A percentile compares a stretch with the other conserved stretches of the same genome.
These are phyloP conservation scores for Syzygium aromaticum DNA, from an alignment of 345 rosid species.

Conservation along the genomic window DNA sequence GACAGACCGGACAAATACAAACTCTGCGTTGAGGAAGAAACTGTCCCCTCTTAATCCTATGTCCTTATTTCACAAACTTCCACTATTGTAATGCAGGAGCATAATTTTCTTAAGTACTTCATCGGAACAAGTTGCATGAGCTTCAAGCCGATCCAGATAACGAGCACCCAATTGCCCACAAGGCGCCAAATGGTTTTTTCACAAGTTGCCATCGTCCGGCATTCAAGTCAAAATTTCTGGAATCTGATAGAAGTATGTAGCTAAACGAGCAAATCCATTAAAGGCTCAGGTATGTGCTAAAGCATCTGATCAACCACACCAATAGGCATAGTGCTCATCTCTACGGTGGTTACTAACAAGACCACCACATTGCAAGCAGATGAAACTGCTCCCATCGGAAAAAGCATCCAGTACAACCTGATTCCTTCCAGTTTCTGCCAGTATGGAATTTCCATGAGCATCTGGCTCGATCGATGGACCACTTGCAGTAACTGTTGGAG, in stretches of 20 bases:
- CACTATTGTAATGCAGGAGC: not conserved
- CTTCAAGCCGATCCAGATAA: not conserved
- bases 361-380: conserved; percentile 88
- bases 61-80: not conserved
- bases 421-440: conserved; percentile 68
- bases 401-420: conserved; percentile 85
- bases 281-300: not conserved
- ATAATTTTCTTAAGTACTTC: not conserved
- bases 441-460: conserved; percentile 53
- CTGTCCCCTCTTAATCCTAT: not conserved
- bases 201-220: not conserved
- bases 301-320: conserved; percentile 43
- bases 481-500: conserved; percentile 5
- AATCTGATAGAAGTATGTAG: not conserved
- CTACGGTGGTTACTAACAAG: conserved; percentile 77
- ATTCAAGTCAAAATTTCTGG: not conserved
- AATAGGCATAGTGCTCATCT: conserved; percentile 84
- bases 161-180: not conserved
- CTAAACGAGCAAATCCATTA: not conserved
- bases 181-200: not conserved
- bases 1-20: not conserved
- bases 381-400: conserved; percentile 92
- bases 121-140: not conserved
- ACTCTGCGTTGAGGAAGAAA: not conserved
- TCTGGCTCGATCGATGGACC: conserved; percentile 16